phyloP scores from a whole-genome alignment of 352 stramenopile genomes.

The Globisporangium ultimum region DNA sequence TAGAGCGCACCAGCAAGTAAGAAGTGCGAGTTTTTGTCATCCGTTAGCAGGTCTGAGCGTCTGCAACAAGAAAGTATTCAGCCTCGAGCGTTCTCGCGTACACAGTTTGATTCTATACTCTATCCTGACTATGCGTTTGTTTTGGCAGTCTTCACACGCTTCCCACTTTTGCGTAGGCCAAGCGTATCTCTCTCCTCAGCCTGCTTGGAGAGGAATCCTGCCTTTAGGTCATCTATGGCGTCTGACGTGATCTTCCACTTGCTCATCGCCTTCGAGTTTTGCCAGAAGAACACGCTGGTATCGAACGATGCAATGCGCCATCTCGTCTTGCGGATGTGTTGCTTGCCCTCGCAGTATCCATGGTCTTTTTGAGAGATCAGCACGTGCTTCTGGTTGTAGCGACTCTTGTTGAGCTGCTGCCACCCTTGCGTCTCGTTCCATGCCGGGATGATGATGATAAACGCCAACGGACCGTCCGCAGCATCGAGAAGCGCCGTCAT shows the following conservation, averaged over 20 bases:
- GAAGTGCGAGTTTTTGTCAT: neutral
- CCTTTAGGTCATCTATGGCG: slow-evolving; percentile 43
- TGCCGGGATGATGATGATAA: slow-evolving; percentile 90
- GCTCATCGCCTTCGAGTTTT: slow-evolving; percentile 81
- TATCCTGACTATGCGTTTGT: slow-evolving; percentile 7
- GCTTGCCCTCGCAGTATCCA: slow-evolving; percentile 90
- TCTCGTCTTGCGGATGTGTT: slow-evolving; percentile 85
- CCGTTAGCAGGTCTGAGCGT: neutral
- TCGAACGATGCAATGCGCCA: slow-evolving; percentile 93
- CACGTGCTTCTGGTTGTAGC: slow-evolving; percentile 73
- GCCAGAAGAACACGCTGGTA: slow-evolving; percentile 95
- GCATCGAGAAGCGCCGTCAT: slow-evolving; percentile 79
- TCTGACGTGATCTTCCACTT: slow-evolving; percentile 70
- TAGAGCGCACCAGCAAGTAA: slow-evolving; percentile 34
- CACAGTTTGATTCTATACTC: slow-evolving; percentile 6
- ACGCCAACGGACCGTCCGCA: slow-evolving; percentile 70
- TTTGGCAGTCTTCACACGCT: slow-evolving; percentile 48
- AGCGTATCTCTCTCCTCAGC: slow-evolving; percentile 61
- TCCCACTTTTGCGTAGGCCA: slow-evolving; percentile 69
- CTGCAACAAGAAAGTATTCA: neutral
- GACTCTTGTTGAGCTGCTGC: slow-evolving; percentile 69
- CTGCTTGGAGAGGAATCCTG: slow-evolving; percentile 82
- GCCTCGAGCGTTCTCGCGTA: neutral
- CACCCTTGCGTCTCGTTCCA: slow-evolving; percentile 88
- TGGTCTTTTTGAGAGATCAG: slow-evolving; percentile 84